A percentile compares a stretch with the other conserved stretches of the same genome.
These are phyloP conservation scores for Yarrowia galli DNA, from an alignment of 1,139 yeast species.

Conservation along the genomic window DNA sequence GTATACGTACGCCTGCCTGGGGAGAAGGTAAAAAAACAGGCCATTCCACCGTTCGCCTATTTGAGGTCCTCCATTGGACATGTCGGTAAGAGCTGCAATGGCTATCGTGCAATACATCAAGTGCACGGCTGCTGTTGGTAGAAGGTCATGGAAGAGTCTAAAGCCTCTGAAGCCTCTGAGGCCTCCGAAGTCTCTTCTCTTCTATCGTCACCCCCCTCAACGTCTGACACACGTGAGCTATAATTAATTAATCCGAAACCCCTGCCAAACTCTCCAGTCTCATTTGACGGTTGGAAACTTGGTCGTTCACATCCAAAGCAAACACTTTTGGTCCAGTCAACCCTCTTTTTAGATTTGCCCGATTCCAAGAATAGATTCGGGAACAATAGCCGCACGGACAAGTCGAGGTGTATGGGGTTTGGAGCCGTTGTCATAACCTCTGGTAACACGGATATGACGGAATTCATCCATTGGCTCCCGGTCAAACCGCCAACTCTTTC, in stretches of 20 bases:
- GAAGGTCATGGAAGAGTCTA: slow-evolving; percentile 6
- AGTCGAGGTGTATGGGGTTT: neutral
- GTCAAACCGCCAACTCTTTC: no score
- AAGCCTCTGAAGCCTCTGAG: no score
- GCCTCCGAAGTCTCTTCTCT: neutral
- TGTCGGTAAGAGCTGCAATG: no score
- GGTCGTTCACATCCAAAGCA: slow-evolving; percentile 15
- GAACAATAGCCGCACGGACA: slow-evolving; percentile 2
- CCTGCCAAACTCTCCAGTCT: neutral
- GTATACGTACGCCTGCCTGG: slow-evolving; percentile 2
- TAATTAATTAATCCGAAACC: slow-evolving; percentile 28
- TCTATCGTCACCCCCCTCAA: neutral
- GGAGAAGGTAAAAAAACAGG: slow-evolving; percentile 11
- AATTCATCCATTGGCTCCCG: no score
- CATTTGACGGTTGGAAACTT: neutral
- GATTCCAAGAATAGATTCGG: slow-evolving; percentile 10
- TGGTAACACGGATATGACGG: no score
- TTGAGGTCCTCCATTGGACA: neutral
- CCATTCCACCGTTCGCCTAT: neutral
- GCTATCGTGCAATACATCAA: neutral
- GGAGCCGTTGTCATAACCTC: no score
- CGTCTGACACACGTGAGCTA: slow-evolving; percentile 14
- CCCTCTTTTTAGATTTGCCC: neutral
- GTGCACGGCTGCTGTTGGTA: neutral
- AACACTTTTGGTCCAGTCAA: neutral